These are phyloP conservation scores for Oryza meridionalis DNA, from an alignment of 176 grass and related monocot species.

Conservation along the genomic window DNA sequence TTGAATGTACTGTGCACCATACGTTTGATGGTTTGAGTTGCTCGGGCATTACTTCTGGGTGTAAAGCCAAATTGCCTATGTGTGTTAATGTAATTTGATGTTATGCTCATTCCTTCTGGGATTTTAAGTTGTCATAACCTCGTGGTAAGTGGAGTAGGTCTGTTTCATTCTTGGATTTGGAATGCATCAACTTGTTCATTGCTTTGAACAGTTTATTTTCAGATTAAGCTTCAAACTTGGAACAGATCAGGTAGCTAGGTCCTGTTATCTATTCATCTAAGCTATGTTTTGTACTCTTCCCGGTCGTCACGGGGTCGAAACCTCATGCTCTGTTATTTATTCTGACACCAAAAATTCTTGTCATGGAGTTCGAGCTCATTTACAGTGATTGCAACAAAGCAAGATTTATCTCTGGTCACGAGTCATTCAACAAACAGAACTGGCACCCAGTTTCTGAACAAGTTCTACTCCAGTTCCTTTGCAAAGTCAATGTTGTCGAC, in stretches of 20 bases:
- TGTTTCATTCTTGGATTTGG: not conserved
- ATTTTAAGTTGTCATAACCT: not conserved
- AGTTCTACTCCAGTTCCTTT: slow-evolving; percentile 65
- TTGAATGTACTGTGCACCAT: not conserved
- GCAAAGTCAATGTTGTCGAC: slow-evolving; percentile 78
- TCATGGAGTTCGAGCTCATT: not conserved
- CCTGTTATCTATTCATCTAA: not conserved
- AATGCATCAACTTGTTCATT: not conserved
- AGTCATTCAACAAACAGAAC: not conserved
- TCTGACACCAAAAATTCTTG: not conserved
- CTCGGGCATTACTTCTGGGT: not conserved
- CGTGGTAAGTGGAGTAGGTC: not conserved
- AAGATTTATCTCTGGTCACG: too few relatives aligned
- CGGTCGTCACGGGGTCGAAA: not conserved
- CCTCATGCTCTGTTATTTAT: not conserved
- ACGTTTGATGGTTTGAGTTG: not conserved
- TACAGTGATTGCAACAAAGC: not conserved
- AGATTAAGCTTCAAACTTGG: not conserved
- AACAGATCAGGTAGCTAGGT: not conserved
- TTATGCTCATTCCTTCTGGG: not conserved
- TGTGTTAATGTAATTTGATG: not conserved
- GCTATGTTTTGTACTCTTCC: not conserved
- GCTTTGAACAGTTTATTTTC: not conserved
- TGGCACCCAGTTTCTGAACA: not conserved
- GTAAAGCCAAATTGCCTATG: not conserved